phyloP scores from a whole-genome alignment of 176 grass and related monocot genomes.

The Oryza meridionalis region DNA sequence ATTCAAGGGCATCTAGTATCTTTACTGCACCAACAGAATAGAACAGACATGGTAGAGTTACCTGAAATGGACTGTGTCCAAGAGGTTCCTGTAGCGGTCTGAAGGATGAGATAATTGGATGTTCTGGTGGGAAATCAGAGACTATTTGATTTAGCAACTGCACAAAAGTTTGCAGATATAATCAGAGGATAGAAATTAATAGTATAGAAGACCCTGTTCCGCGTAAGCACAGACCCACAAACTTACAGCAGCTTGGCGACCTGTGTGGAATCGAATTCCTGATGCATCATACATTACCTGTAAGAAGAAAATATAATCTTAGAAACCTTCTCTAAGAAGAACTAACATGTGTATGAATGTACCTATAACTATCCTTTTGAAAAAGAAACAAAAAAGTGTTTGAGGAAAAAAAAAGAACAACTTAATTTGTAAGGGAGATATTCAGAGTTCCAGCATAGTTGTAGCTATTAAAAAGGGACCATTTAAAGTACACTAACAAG shows the following conservation, averaged over 20 bases:
- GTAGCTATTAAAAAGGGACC: neutral
- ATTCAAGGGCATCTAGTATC: neutral
- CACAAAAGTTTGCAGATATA: conserved; percentile 23
- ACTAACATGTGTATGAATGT: conserved; percentile 14
- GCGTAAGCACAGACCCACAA: conserved; percentile 4
- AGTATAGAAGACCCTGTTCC: neutral
- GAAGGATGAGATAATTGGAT: conserved; percentile 77
- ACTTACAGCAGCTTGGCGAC: conserved; percentile 94
- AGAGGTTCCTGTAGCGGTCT: conserved; percentile 88
- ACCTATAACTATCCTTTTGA: conserved; percentile 2
- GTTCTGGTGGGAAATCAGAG: conserved; percentile 79
- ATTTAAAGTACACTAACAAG: neutral
- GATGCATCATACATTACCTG: conserved; percentile 99
- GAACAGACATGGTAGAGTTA: conserved; percentile 42
- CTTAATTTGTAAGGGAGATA: neutral
- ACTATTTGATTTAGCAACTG: conserved; percentile 99
- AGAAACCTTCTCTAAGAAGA: neutral
- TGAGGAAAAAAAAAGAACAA: conserved; percentile 20
- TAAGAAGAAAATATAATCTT: conserved; percentile 25
- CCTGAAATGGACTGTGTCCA: conserved; percentile 96
- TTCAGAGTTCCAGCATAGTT: neutral
- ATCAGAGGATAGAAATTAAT: conserved; percentile 35
- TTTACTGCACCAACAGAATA: conserved; percentile 23
- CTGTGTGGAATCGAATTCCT: conserved; percentile 90
- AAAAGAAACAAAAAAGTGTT: neutral